Evolutionary conservation across 2,329 filamentous ascomycete species (phyloP).

Genomic region (Fusarium sp.): DNA sequence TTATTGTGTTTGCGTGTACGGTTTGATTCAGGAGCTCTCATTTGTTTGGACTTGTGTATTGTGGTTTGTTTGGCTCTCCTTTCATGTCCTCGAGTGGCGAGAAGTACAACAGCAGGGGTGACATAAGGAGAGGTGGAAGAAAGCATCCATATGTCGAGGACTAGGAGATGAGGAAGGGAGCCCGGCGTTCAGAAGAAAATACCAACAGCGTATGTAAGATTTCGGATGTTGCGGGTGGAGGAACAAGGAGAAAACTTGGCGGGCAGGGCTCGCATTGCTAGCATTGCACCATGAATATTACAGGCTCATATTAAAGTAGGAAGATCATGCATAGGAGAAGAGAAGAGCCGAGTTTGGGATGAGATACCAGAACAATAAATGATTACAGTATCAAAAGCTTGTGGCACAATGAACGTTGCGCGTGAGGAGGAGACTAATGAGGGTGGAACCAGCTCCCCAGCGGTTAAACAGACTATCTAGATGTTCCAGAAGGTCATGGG

Average conservation of each 20-base stretch:
- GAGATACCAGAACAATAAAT: constrained; percentile 23
- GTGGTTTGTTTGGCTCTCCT: constrained; percentile 30
- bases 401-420: background rate
- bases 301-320: constrained; percentile 25
- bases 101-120: constrained; percentile 5
- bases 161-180: constrained; percentile 32
- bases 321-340: constrained; percentile 10
- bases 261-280: constrained; percentile 22
- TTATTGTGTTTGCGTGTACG: constrained; percentile 21
- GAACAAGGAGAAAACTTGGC: constrained; percentile 16
- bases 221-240: constrained; percentile 32
- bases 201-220: constrained; percentile 44
- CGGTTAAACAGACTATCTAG: background rate
- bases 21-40: constrained; percentile 30
- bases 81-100: constrained; percentile 19
- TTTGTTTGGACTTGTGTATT: constrained; percentile 36
- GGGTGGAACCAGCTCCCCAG: background rate
- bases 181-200: constrained; percentile 45
- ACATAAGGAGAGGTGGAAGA: constrained; percentile 14
- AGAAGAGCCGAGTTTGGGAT: constrained; percentile 18
- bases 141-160: constrained; percentile 10
- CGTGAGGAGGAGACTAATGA: background rate
- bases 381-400: constrained; percentile 7
- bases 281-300: constrained; percentile 11
- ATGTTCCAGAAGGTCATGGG: background rate